phyloP scores from a whole-genome alignment of 2,329 filamentous ascomycete genomes.

The Triangularia setosa region DNA sequence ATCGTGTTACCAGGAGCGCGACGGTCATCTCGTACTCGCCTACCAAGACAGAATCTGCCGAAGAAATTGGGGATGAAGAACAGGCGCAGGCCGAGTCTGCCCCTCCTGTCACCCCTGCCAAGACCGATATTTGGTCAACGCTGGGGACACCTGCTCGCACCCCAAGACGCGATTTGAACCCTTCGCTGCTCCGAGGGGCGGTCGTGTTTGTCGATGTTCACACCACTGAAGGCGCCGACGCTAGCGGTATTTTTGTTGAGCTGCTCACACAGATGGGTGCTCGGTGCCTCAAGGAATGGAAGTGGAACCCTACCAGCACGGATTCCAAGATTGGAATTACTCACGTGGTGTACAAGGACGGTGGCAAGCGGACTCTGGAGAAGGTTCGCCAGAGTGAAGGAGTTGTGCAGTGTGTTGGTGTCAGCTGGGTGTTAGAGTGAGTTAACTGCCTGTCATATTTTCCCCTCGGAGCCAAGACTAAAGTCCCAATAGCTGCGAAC shows the following conservation, averaged over 20 bases:
- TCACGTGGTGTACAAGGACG: slow-evolving; percentile 88
- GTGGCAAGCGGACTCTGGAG: slow-evolving; percentile 72
- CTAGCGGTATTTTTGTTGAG: slow-evolving; percentile 76
- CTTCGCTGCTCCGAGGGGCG: slow-evolving; percentile 60
- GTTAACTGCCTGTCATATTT: slow-evolving; percentile 34
- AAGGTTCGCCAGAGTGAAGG: slow-evolving; percentile 71
- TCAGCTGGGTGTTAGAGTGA: slow-evolving; percentile 86
- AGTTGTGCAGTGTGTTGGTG: slow-evolving; percentile 78
- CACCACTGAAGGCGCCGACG: slow-evolving; percentile 76
- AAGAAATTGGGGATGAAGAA: slow-evolving; percentile 16
- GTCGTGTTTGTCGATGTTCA: slow-evolving; percentile 82
- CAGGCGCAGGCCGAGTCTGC: slow-evolving; percentile 23
- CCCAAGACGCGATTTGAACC: slow-evolving; percentile 50
- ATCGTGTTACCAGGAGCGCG: slow-evolving; percentile 43
- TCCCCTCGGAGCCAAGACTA: not conserved
- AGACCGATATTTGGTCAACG: slow-evolving; percentile 50
- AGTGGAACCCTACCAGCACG: slow-evolving; percentile 56
- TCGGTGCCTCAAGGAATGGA: slow-evolving; percentile 71
- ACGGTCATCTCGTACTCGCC: slow-evolving; percentile 55
- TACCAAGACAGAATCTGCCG: slow-evolving; percentile 32
- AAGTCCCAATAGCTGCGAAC: slow-evolving; percentile 57
- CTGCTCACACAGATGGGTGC: slow-evolving; percentile 79
- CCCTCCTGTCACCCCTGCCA: slow-evolving; percentile 42
- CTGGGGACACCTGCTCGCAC: slow-evolving; percentile 55
- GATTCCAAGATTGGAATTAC: slow-evolving; percentile 67